Base-by-base conservation (phyloP, 2,329 filamentous ascomycete genomes). In the Penicillium glabrum region DNA sequence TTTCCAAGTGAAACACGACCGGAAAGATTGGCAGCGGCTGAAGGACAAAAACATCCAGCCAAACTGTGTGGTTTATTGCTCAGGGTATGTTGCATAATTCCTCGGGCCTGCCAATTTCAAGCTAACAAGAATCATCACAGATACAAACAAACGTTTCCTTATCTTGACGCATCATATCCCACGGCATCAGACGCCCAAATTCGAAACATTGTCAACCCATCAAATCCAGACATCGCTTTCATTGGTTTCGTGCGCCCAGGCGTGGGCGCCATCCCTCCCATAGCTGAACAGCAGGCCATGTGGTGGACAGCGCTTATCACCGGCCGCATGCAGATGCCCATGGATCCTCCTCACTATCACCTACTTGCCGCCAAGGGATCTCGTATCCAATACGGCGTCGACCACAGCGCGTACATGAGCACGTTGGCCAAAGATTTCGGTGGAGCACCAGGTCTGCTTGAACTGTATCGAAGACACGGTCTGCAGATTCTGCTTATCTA, bases 221-320 rank as follows among this genome's bases (percentile, higher is more conserved):
- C 53, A 26, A 47, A 54, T 35, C 56, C 47, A 29, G 56, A 59
- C 31, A 51, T 61, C 33, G 53, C 56, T n/a, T 61, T 56, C 31
- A 59, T 61, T 33, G 59, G 59, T 21, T 61, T 61, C 24, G 59
- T 61, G 14, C 53, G 59, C 6, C 59, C 59, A 10, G 56, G 59
- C 5, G 56, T 61, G 27, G 59, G 59, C 2, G 59, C 59, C 23
- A 61, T 61, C 23, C 59, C 59, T 10, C 56, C 59, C 21, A 59
- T 61, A 24, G 59, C 59, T 26, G 59, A 61, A 37, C 56, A 59
- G 19, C 59, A 61, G 54, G 50, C 53, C n/a, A 59, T 56, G 59
- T 56, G 56, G 56, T 61, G 59, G 59, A 58, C 56, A 10, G 46
- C 53, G 13, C 37, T 59, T 1, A 59, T 61, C 11, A 61, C 53